Percentiles rank a stretch among this genome's conserved stretches.
Evolutionary conservation across 805 yeast genomes (phyloP).

Genomic region (Zygosaccharomyces gambellarensis): DNA sequence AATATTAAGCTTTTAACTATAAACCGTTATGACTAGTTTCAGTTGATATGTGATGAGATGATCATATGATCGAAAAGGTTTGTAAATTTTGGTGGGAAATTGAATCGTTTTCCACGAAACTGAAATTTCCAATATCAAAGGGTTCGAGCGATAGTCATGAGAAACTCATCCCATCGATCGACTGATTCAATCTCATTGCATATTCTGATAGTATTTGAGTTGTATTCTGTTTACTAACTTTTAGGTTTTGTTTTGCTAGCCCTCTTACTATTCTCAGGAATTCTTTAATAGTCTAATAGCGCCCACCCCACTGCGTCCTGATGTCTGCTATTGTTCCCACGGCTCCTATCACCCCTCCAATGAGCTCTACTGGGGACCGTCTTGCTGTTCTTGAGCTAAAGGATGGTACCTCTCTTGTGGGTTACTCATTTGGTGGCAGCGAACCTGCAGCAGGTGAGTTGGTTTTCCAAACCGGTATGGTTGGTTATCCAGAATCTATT

Average conservation of each 20-base stretch:
- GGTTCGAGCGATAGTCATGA: background rate
- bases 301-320: slow-evolving; percentile 4
- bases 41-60: slow-evolving; percentile 4
- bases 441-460: slow-evolving; percentile 90
- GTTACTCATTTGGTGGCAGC: slow-evolving; percentile 95
- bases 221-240: slow-evolving; percentile 1
- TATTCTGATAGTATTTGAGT: background rate
- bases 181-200: background rate
- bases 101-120: background rate
- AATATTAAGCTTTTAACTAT: background rate
- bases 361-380: slow-evolving; percentile 76
- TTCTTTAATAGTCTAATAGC: slow-evolving; percentile 3
- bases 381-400: slow-evolving; percentile 84
- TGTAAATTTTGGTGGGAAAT: too few relatives aligned
- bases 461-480: slow-evolving; percentile 99
- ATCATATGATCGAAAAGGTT: background rate
- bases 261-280: background rate
- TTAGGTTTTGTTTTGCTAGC: background rate
- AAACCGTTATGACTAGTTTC: background rate
- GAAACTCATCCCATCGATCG: background rate
- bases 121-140: background rate
- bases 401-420: slow-evolving; percentile 82
- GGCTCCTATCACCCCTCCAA: slow-evolving; percentile 85
- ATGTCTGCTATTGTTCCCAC: slow-evolving; percentile 49
- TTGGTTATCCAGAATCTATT: slow-evolving; percentile 96